phyloP scores from a whole-genome alignment of 2,329 filamentous ascomycete genomes.

The Thelonectria olida region DNA sequence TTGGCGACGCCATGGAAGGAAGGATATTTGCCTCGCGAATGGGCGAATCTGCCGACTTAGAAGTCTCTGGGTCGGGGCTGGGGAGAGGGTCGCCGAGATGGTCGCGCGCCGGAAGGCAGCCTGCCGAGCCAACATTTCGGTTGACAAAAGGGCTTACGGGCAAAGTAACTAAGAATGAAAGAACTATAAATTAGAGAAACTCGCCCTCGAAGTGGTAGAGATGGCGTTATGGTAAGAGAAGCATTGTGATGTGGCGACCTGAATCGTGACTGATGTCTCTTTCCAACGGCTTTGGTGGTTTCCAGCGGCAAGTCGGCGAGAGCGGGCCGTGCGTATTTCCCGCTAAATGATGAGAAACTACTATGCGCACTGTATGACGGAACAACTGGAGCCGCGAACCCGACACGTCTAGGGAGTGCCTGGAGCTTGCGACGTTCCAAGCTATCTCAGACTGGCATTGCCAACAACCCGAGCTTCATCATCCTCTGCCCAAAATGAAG shows the following conservation, averaged over 20 bases:
- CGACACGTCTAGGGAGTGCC: constrained; percentile 40
- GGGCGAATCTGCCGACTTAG: constrained; percentile 32
- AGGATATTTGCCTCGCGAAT: constrained; percentile 41
- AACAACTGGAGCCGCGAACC: constrained; percentile 40
- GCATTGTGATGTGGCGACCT: constrained; percentile 33
- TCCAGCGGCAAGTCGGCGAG: background rate
- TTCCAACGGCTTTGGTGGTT: constrained; percentile 14
- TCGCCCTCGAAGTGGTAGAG: constrained; percentile 5
- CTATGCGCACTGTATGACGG: constrained; percentile 41
- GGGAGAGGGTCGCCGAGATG: constrained; percentile 32
- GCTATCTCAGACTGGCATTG: constrained; percentile 37
- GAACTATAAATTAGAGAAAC: constrained; percentile 6
- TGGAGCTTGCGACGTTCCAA: constrained; percentile 46
- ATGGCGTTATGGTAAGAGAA: constrained; percentile 21
- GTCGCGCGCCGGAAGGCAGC: constrained; percentile 34
- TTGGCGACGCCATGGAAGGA: constrained; percentile 46
- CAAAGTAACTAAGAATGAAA: background rate
- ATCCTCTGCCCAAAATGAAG: constrained; percentile 51
- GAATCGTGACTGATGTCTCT: constrained; percentile 8
- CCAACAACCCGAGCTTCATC: constrained; percentile 43
- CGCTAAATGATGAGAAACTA: background rate
- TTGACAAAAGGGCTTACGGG: constrained; percentile 1
- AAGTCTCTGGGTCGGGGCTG: constrained; percentile 32
- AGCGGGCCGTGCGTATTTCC: background rate
- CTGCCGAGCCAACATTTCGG: constrained; percentile 39